A percentile compares a stretch with the other conserved stretches of the same genome.
Evolutionary conservation across 768 basidiomycete species (phyloP).

Genomic region (Pleurotus ostreatus): DNA sequence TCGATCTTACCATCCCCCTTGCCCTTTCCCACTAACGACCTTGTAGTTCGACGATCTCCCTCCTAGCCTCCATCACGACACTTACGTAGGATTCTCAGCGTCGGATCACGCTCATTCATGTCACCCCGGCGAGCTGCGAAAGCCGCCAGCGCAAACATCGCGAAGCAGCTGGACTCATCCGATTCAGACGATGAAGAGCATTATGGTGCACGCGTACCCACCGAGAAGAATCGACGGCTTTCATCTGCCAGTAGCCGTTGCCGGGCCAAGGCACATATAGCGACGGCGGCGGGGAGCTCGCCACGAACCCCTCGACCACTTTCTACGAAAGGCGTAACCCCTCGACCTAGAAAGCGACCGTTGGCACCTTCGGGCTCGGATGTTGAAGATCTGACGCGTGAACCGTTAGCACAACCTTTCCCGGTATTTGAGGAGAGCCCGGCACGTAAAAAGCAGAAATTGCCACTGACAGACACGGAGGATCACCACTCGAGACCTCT

Average conservation of each 20-base stretch:
- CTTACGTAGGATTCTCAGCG: no score
- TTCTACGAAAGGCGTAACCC: neutral
- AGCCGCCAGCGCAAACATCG: neutral
- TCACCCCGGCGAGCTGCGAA: constrained; percentile 1
- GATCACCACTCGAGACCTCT: constrained; percentile 47
- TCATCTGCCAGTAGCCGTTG: no score
- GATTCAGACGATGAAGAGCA: constrained; percentile 1
- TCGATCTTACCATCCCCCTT: neutral
- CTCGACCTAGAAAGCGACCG: neutral
- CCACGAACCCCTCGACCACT: neutral
- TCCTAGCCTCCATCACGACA: no score
- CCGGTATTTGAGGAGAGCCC: neutral
- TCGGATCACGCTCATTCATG: neutral
- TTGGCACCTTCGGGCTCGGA: neutral
- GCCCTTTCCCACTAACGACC: neutral
- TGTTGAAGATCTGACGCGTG: neutral
- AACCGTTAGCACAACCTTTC: neutral
- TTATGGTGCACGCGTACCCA: neutral
- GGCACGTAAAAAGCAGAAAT: constrained; percentile 38
- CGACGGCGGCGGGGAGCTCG: neutral
- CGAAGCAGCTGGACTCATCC: neutral
- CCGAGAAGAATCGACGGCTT: neutral
- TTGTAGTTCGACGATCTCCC: no score
- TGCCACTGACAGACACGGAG: constrained; percentile 26
- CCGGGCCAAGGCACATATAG: neutral